A percentile compares a stretch with the other conserved stretches of the same genome.
These are phyloP conservation scores for Trypanosoma melophagium DNA, from an alignment of 208 protist genomes.

Conservation along the genomic window DNA sequence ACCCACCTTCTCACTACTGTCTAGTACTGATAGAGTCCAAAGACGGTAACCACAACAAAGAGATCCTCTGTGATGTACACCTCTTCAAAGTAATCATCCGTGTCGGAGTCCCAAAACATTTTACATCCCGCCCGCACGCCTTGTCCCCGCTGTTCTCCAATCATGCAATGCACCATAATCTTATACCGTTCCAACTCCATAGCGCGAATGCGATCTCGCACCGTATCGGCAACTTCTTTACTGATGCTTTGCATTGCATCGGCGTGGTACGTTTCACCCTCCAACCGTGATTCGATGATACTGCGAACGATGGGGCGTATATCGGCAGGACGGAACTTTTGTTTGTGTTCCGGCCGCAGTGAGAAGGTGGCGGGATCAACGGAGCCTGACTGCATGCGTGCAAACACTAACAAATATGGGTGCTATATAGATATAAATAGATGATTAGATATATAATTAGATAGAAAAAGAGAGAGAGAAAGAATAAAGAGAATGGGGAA, in stretches of 20 bases:
- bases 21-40: conserved; percentile 93
- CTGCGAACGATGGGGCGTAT: conserved; percentile 76
- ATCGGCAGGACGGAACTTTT: conserved; percentile 84
- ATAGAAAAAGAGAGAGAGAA: conserved; percentile 4
- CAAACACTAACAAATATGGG: background rate
- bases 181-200: conserved; percentile 93
- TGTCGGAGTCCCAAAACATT: conserved; percentile 96
- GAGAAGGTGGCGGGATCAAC: conserved; percentile 82
- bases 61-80: conserved; percentile 89
- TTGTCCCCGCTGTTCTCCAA: conserved; percentile 91
- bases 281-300: conserved; percentile 75
- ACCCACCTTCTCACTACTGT: background rate
- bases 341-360: conserved; percentile 83
- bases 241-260: conserved; percentile 91
- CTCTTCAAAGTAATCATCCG: conserved; percentile 93
- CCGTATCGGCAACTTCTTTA: conserved; percentile 90
- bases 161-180: conserved; percentile 93
- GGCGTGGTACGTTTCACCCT: conserved; percentile 87
- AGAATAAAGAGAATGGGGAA: conserved; percentile 11
- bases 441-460: background rate
- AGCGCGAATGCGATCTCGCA: conserved; percentile 80
- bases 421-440: conserved; percentile 3
- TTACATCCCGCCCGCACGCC: conserved; percentile 91
- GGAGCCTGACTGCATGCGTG: conserved; percentile 55
- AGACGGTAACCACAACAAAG: conserved; percentile 92